Evolutionary conservation across 75 land plant genomes (phyloP), one percentile per base, ranked within the genome.

Genomic region (Cupressus sempervirens): DNA sequence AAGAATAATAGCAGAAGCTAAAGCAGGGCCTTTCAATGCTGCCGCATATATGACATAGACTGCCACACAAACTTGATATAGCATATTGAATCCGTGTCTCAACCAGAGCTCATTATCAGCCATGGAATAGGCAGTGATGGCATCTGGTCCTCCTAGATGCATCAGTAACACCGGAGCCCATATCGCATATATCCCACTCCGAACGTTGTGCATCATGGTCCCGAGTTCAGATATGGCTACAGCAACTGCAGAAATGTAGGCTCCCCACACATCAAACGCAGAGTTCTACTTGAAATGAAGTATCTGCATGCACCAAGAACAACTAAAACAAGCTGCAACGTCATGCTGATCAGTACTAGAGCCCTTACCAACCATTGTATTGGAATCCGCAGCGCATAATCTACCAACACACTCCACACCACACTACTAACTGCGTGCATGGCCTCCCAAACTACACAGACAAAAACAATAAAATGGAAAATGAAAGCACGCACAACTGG

Each of bases 101-200:
- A 48, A 26, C 90, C 90, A 89, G 1, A 89, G 90, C 29, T 76
- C 90, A 36, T 85, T 85, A 35, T 88, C 89, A 45, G 82, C 84
- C 30, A 76, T 30, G 14, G 89, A 43, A 81, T 82, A 88, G 3
- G 89, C 86, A 23, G 84, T 84, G 23, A 88, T 88, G 86, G 86
- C 85, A 43, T 88, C 89, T 6, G 89, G 89, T 3, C 86, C 89
- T 11, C 89, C 89, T 65, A 85, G 74, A 38, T 88, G 89, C 18
- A 88, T 9, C 7, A 88, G 80, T 41, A 88, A 53, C 4, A 88
- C 67, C 14, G 89, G 86, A 13, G 89, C 80, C 89, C 89, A 88
- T 45, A 88, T 41, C 1, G 84, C 89, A 20, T 40, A 83, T n/a
- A 65, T 26, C 40, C 34, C 41, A 9, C 3, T 80, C 13, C 34